A percentile compares a stretch with the other conserved stretches of the same genome.
These are phyloP conservation scores for Fraxinus sp. DNA, from an alignment of 305 asterid species.

Conservation along the genomic window DNA sequence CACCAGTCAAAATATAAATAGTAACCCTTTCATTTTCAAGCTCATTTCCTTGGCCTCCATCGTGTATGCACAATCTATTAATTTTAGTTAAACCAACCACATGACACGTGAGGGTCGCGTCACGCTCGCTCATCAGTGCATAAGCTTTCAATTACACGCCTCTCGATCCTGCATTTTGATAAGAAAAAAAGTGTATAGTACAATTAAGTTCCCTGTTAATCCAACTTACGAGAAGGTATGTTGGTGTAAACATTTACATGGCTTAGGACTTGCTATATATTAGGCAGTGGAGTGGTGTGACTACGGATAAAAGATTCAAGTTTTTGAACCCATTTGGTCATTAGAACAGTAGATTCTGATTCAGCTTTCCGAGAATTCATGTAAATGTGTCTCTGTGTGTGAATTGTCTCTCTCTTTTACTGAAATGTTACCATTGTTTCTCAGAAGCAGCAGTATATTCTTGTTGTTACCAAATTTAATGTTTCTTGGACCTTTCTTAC, in stretches of 20 bases:
- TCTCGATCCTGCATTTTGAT: neutral
- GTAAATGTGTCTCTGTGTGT: conserved; percentile 16
- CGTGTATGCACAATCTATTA: neutral
- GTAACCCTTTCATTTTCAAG: conserved; percentile 18
- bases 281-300: neutral
- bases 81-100: neutral
- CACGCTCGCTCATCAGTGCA: neutral
- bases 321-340: conserved; percentile 30
- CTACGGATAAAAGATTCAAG: neutral
- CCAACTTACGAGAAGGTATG: neutral
- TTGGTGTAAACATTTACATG: neutral
- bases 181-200: neutral
- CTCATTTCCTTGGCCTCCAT: neutral
- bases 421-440: conserved; percentile 12
- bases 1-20: conserved; percentile 37
- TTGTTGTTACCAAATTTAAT: conserved; percentile 49
- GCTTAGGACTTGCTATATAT: conserved; percentile 1
- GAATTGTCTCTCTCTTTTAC: conserved; percentile 14
- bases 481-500: conserved; percentile 44
- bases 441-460: conserved; percentile 26
- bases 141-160: neutral
- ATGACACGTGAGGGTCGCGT: neutral
- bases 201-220: neutral
- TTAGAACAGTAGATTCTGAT: conserved; percentile 22
- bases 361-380: conserved; percentile 34